A percentile compares a stretch with the other conserved stretches of the same genome.
Evolutionary conservation across 192 early-diverging fungal species (phyloP).

Genomic region (Endogone sp.): DNA sequence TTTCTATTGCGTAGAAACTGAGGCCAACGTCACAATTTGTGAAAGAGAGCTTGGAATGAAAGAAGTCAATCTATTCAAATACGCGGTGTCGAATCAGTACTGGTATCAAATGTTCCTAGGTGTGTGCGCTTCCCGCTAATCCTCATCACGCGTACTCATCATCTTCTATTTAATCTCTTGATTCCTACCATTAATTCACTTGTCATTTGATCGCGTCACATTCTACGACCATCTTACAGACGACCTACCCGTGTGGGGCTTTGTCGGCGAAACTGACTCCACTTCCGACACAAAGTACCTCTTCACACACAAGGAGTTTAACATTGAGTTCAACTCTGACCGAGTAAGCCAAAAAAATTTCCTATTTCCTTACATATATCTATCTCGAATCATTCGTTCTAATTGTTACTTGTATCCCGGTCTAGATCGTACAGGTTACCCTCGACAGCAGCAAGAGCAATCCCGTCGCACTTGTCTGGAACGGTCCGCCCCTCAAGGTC

Average conservation of each 20-base stretch:
- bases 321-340: conserved; percentile 58
- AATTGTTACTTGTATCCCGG: no score
- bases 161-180: background rate
- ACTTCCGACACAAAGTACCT: conserved; percentile 30
- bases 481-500: conserved; percentile 26
- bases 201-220: background rate
- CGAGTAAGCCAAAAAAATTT: conserved; percentile 31
- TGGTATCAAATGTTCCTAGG: conserved; percentile 63
- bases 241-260: conserved; percentile 53
- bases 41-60: conserved; percentile 30
- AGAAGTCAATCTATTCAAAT: conserved; percentile 54
- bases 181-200: background rate
- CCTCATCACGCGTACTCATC: background rate
- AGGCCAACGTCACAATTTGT: conserved; percentile 43
- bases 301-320: conserved; percentile 60
- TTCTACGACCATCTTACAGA: conserved; percentile 26
- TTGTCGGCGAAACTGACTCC: conserved; percentile 41
- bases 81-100: conserved; percentile 62
- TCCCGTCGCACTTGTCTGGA: conserved; percentile 26
- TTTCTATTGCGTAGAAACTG: conserved; percentile 14
- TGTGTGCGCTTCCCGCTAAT: conserved; percentile 15
- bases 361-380: background rate
- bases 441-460: conserved; percentile 30
- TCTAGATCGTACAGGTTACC: conserved; percentile 51
- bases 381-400: no score